Evolutionary conservation across 768 basidiomycete genomes (phyloP).

Genomic region (Suillus clintonianus): DNA sequence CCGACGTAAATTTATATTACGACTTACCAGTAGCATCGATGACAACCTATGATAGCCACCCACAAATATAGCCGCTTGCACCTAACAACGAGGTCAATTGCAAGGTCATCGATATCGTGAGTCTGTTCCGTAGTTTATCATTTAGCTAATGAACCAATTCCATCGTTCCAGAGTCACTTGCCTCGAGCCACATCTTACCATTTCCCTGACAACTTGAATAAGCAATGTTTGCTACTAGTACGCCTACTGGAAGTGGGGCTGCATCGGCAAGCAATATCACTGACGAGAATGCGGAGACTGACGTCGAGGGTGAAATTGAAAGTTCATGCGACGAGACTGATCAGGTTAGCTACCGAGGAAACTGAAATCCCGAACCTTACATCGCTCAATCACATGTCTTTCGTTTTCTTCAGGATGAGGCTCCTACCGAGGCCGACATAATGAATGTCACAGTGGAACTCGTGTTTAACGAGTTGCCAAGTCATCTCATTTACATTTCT

Average conservation of each 20-base stretch:
- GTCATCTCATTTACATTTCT: conserved; percentile 4
- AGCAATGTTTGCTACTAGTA: neutral
- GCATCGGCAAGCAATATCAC: neutral
- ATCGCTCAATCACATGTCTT: neutral
- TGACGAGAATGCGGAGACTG: neutral
- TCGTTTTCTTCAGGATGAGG: neutral
- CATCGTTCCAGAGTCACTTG: neutral
- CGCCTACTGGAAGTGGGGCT: neutral
- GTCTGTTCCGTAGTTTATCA: neutral
- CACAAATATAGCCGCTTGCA: no score
- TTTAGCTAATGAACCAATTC: neutral
- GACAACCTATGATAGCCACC: no score
- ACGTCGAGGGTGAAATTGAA: neutral
- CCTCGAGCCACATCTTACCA: neutral
- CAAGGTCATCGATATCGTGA: neutral
- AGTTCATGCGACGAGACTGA: neutral
- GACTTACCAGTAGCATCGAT: no score
- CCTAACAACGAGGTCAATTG: no score
- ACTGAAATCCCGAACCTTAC: neutral
- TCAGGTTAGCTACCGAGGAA: neutral
- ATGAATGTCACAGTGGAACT: neutral
- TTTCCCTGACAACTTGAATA: neutral
- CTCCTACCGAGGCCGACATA: neutral
- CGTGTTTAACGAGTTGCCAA: conserved; percentile 7
- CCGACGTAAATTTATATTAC: no score